Evolutionary conservation across 805 yeast species (phyloP), one percentile per base, ranked within the genome.

Genomic region (Sugiyamaella smithiae): DNA sequence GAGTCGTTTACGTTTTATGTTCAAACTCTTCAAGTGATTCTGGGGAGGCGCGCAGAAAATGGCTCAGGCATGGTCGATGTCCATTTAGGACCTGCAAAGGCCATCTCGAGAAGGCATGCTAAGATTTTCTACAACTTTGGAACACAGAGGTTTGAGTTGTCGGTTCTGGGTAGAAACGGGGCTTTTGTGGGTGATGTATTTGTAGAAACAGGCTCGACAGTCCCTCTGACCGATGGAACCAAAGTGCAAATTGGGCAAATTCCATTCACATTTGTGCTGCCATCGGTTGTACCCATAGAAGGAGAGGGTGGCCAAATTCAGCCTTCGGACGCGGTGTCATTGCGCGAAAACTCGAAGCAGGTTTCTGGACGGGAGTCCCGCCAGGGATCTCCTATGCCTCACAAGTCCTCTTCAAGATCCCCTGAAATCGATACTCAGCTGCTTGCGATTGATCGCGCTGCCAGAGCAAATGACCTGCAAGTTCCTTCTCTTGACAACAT

Each of bases 101-200:
- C 97, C 7, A 88, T 93, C 14, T 88, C 97, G 4, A 72, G 99
- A 62, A 75, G 88, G 51, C 99, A 93, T 67, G 99, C 98, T 3
- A 90, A 88, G 67, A 91, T 93, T 12, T 91, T 90, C 65, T 93
- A 91, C 71, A 93, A 93, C 64, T 93, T 93, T 67, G 98, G 97
- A 2, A 89, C 95, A 2, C 98, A 91, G 64, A 70, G 96, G 55
- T 93, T 93, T 62, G 99, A 93, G 67, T 70, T 93, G 40, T 83
- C 95, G 6, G 89, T 93, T 1, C 73, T 90, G 57, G 99, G 99
- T 16, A 77, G 96, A 58, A 93, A 93, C 65, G 99, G 99, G 32
- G 97, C 97, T 1, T 93, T 93, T 72, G 96, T 93, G 2, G 93
- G 91, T 66, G 96, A 89, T 56, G 74, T 73, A 29, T 93, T 91